Evolutionary conservation across 2,329 filamentous ascomycete genomes (phyloP), one percentile per base, ranked within the genome.

Genomic region (Cercospora brassicicola): DNA sequence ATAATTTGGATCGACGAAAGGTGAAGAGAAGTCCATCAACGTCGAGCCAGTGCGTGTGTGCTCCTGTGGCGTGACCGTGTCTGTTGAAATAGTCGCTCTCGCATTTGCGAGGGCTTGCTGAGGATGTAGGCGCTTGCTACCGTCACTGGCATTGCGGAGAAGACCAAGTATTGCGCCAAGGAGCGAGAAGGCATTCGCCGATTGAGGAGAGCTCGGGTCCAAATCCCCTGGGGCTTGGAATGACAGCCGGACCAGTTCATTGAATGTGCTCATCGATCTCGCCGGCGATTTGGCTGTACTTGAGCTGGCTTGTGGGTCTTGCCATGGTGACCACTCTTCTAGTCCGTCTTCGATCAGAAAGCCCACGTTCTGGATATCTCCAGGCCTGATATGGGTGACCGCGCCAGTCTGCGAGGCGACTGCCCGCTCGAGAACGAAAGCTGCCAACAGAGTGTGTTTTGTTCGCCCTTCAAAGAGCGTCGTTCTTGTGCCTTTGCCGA

Each of bases 301-400:
- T 6, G 64, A 62, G 48, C 55, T 59, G 11, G 67, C 51, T 20
- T 59, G 62, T 26, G 76, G 76, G 61, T 88, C 86, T 18, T 83
- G 82, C 90, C 90, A 93, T 1, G 89, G 87, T 71, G 90, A 88
- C 90, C 90, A 92, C 79, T 92, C 90, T 74, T 92, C 90, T 20
- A 90, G 79, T 1, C 89, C 89, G 72, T 91, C 88, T 76, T 91
- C 89, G 28, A 87, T 83, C 2, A 90, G 80, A 2, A 79, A 77
- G 9, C 84, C 84, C 31, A 83, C 75, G 42, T 78, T 77, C n/a
- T 81, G 77, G 28, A 87, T 76, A 62, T 87, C 84, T 13, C 82
- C 80, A 9, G 78, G 75, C 65, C 79, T 79, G 6, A 89, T 81
- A 74, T 86, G 84, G 2, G 85, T 81, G 9, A 81, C 78, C 36